phyloP scores from a whole-genome alignment of 2,329 filamentous ascomycete genomes.

The Penicillium italicum region DNA sequence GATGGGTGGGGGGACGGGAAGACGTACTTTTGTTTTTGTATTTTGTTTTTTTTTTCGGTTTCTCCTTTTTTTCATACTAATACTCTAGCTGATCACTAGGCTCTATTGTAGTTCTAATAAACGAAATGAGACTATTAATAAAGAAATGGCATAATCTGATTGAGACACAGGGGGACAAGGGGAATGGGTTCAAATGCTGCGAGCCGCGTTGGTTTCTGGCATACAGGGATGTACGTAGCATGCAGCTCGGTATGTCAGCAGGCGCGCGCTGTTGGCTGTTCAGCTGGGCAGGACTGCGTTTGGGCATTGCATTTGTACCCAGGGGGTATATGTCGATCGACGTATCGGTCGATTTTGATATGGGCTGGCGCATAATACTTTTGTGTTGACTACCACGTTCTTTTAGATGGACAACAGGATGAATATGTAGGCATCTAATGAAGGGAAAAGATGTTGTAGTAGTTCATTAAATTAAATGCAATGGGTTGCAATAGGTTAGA shows the following conservation, averaged over 20 bases:
- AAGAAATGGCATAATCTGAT: constrained; percentile 1
- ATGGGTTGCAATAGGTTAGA: background rate
- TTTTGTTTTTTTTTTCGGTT: background rate
- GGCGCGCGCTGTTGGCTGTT: background rate
- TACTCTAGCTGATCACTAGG: background rate
- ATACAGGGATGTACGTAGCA: background rate
- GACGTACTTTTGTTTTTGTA: background rate
- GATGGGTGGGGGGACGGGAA: background rate
- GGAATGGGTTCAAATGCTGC: background rate
- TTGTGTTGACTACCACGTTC: background rate
- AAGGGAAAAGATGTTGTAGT: background rate
- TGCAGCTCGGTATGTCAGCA: background rate
- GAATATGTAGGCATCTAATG: background rate
- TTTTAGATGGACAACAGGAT: background rate
- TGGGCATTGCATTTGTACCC: background rate
- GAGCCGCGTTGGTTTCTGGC: background rate
- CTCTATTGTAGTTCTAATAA: background rate
- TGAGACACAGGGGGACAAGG: background rate
- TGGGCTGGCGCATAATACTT: background rate
- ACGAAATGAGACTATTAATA: background rate
- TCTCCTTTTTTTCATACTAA: background rate
- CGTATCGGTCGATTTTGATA: background rate
- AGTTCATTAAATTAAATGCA: background rate
- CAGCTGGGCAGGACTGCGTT: constrained; percentile 4
- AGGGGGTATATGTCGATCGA: background rate